A percentile compares a stretch with the other conserved stretches of the same genome.
Evolutionary conservation across 1,284 basidiomycete genomes (phyloP).

Genomic region (Trametes pubescens): DNA sequence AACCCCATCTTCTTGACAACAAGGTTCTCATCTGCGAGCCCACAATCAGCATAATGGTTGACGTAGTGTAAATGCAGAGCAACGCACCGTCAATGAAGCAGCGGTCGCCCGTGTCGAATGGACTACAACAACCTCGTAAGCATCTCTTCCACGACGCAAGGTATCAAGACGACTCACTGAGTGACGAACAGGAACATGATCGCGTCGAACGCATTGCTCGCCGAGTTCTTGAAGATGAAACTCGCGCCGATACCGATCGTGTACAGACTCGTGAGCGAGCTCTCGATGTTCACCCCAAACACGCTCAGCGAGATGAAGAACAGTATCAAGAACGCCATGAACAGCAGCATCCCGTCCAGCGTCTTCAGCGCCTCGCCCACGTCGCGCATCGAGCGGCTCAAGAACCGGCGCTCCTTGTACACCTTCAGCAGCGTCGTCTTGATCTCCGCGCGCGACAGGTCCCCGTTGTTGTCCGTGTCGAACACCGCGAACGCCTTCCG

Average conservation of each 20-base stretch:
- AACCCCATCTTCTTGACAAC: conserved; percentile 81
- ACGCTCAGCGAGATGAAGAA: conserved; percentile 79
- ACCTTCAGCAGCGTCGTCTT: conserved; percentile 74
- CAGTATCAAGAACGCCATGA: conserved; percentile 67
- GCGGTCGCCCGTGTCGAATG: conserved; percentile 80
- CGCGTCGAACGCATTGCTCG: conserved; percentile 75
- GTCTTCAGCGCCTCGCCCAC: conserved; percentile 70
- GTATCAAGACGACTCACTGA: conserved; percentile 57
- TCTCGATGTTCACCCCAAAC: conserved; percentile 69
- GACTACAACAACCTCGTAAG: conserved; percentile 52
- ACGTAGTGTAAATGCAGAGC: background rate
- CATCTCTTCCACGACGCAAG: conserved; percentile 9
- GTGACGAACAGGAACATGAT: conserved; percentile 84
- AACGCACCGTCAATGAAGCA: conserved; percentile 71
- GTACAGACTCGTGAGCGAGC: conserved; percentile 73
- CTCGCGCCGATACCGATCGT: conserved; percentile 72
- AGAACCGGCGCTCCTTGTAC: conserved; percentile 79
- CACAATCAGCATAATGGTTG: background rate
- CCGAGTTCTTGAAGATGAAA: conserved; percentile 79
- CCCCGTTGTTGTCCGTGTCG: conserved; percentile 80
- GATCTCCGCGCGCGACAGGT: conserved; percentile 80
- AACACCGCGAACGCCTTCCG: conserved; percentile 78
- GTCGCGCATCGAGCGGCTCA: conserved; percentile 77
- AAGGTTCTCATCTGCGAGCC: conserved; percentile 63
- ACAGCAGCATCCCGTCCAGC: conserved; percentile 66